phyloP scores from a whole-genome alignment of 2,329 filamentous ascomycete genomes.

The Peltaster fructicola region DNA sequence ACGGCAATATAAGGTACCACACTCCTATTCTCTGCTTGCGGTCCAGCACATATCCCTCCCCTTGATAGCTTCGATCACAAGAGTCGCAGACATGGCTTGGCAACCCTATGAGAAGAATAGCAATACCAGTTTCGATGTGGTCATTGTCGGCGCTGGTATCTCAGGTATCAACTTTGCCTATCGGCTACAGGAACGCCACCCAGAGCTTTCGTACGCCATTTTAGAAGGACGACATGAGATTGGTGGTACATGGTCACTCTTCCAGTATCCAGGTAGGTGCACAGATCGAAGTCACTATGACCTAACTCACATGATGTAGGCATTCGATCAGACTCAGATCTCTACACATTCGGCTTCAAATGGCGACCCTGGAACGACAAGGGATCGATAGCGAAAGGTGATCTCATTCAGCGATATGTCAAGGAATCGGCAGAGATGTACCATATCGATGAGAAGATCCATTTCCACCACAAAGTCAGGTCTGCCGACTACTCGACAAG shows the following conservation, averaged over 20 bases:
- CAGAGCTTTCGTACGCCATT: conserved; percentile 39
- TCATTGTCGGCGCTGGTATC: conserved; percentile 54
- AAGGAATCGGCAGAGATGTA: conserved; percentile 19
- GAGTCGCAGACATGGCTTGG: too few species aligned
- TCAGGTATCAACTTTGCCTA: conserved; percentile 57
- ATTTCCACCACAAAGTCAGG: conserved; percentile 21
- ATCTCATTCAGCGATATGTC: conserved; percentile 22
- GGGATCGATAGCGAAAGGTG: conserved; percentile 23
- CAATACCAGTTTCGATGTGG: conserved; percentile 24
- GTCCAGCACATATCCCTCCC: too few species aligned
- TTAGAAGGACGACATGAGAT: conserved; percentile 46
- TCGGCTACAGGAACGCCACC: conserved; percentile 25
- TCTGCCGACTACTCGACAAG: conserved; percentile 25
- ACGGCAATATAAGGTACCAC: too few species aligned
- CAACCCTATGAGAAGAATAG: conserved; percentile 6
- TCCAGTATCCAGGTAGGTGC: conserved; percentile 37
- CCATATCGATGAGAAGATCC: conserved; percentile 23
- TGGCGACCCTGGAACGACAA: conserved; percentile 46
- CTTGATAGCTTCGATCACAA: too few species aligned
- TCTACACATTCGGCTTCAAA: conserved; percentile 34
- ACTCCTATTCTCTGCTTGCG: too few species aligned
- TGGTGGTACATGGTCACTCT: conserved; percentile 60
- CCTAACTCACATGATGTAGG: conserved; percentile 22
- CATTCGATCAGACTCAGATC: conserved; percentile 32
- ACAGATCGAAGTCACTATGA: not conserved